phyloP scores from a whole-genome alignment of 2,329 filamentous ascomycete species.

The Sphaerulina musiva region DNA sequence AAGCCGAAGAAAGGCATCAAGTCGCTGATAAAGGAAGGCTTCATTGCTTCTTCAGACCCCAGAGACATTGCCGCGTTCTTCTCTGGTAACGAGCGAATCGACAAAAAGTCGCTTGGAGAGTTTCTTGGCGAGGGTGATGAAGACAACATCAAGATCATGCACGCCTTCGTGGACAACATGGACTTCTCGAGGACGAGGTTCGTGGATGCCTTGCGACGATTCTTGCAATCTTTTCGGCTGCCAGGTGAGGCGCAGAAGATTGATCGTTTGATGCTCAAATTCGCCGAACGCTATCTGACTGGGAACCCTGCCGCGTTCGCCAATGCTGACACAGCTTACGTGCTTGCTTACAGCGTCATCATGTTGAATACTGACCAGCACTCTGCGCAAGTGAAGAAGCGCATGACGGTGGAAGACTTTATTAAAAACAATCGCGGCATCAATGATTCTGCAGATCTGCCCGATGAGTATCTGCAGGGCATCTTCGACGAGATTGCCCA shows the following conservation, averaged over 20 bases:
- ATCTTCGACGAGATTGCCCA: conserved; percentile 89
- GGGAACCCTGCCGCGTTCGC: conserved; percentile 97
- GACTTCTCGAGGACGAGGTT: conserved; percentile 88
- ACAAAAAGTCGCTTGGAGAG: conserved; percentile 89
- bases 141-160: conserved; percentile 94
- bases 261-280: conserved; percentile 98
- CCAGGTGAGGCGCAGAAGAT: conserved; percentile 98
- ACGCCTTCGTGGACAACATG: conserved; percentile 93
- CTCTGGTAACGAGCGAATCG: conserved; percentile 70
- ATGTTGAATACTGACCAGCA: conserved; percentile 94
- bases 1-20: conserved; percentile 95
- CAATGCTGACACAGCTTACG: conserved; percentile 95
- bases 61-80: conserved; percentile 81
- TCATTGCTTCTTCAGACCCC: conserved; percentile 72
- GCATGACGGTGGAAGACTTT: conserved; percentile 95
- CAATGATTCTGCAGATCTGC: conserved; percentile 90
- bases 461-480: conserved; percentile 78
- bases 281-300: conserved; percentile 88
- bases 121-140: conserved; percentile 90
- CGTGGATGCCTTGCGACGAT: conserved; percentile 83
- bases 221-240: conserved; percentile 88
- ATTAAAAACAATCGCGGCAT: conserved; percentile 99
- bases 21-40: conserved; percentile 71
- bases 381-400: conserved; percentile 74
- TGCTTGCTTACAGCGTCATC: conserved; percentile 92